These are phyloP conservation scores for Phytophthora europaea DNA, from an alignment of 352 stramenopile genomes.

Conservation along the genomic window DNA sequence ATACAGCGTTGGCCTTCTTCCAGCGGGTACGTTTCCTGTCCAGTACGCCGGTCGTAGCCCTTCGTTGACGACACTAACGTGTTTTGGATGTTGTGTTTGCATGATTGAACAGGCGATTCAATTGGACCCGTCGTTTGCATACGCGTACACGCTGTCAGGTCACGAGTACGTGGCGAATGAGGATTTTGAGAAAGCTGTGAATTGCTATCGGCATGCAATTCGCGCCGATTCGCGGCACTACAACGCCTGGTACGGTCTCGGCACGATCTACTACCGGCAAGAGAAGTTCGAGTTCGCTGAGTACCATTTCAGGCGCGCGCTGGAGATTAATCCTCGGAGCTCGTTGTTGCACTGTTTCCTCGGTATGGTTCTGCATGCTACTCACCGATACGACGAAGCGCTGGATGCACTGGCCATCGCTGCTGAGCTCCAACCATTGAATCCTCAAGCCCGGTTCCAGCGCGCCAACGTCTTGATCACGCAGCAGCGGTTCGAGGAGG, in stretches of 20 bases:
- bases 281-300: slow-evolving; percentile 98
- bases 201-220: slow-evolving; percentile 96
- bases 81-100: not conserved
- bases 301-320: slow-evolving; percentile 96
- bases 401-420: slow-evolving; percentile 92
- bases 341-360: slow-evolving; percentile 97
- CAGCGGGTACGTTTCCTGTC: slow-evolving; percentile 68
- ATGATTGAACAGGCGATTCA: slow-evolving; percentile 82
- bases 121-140: slow-evolving; percentile 96
- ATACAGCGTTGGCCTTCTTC: slow-evolving; percentile 97
- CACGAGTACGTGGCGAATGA: slow-evolving; percentile 99
- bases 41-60: not conserved
- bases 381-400: slow-evolving; percentile 91
- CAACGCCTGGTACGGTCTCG: slow-evolving; percentile 94
- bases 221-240: slow-evolving; percentile 94
- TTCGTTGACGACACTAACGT: not conserved
- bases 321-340: slow-evolving; percentile 95
- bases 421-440: slow-evolving; percentile 92
- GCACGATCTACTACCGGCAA: slow-evolving; percentile 97
- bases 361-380: slow-evolving; percentile 95
- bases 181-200: slow-evolving; percentile 98
- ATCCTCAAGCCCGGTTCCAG: slow-evolving; percentile 95
- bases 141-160: slow-evolving; percentile 97
- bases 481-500: slow-evolving; percentile 93
- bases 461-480: slow-evolving; percentile 95